Conservation (phyloP, 179 eudicot species). For the Silene coronaria region DNA sequence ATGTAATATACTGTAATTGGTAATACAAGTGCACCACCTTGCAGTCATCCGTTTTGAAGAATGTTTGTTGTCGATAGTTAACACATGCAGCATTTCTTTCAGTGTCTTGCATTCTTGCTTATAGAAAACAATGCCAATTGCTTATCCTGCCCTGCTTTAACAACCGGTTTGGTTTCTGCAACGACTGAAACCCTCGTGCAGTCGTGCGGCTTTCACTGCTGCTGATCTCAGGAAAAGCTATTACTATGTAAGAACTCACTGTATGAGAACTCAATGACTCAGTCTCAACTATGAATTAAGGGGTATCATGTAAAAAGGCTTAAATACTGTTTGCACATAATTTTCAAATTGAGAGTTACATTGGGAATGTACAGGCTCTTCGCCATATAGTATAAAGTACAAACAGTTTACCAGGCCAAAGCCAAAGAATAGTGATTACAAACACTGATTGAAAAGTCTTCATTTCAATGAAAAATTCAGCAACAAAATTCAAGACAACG, state of each 20-base stretch:
- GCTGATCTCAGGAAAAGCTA: background rate
- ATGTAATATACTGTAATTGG: slow-evolving; percentile 21
- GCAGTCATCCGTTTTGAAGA: background rate
- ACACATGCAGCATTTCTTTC: too few species aligned
- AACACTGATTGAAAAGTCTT: too few species aligned
- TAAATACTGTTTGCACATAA: background rate
- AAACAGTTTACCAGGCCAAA: background rate
- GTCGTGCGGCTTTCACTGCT: background rate
- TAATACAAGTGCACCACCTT: slow-evolving; percentile 11
- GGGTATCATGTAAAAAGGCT: background rate
- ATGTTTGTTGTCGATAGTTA: background rate
- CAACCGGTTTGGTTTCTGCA: too few species aligned
- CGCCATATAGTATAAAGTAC: background rate
- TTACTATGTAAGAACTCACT: too few species aligned
- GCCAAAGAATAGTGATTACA: too few species aligned
- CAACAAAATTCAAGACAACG: background rate
- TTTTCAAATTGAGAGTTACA: background rate
- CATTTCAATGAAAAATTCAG: background rate
- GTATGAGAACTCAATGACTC: background rate
- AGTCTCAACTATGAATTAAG: background rate
- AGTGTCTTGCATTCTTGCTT: too few species aligned
- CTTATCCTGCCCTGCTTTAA: too few species aligned
- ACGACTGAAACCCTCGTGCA: too few species aligned
- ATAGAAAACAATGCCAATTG: too few species aligned
- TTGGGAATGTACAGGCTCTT: background rate